These are phyloP conservation scores for Ceratocystis papillata DNA, from an alignment of 2,329 filamentous ascomycete genomes.

Conservation along the genomic window DNA sequence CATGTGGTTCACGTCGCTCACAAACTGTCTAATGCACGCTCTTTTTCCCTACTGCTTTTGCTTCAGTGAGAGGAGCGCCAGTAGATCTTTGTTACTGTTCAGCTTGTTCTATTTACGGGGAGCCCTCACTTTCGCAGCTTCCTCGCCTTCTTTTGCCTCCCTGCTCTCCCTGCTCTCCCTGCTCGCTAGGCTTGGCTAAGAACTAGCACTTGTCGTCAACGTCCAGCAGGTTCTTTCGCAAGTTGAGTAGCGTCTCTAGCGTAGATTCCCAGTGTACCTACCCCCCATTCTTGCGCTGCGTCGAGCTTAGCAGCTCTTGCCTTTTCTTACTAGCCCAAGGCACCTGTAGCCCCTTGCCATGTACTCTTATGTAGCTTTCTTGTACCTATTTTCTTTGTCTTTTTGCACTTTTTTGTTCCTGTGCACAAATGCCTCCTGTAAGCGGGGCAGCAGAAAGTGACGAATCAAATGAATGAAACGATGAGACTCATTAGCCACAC, in stretches of 20 bases:
- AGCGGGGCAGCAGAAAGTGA: conserved; percentile 11
- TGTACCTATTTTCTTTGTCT: neutral
- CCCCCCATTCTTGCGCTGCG: too few species aligned
- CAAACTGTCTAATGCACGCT: neutral
- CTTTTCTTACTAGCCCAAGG: neutral
- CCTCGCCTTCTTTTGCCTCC: neutral
- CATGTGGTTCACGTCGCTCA: neutral
- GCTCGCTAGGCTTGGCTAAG: neutral
- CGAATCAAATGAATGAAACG: conserved; percentile 14
- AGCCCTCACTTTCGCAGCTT: neutral
- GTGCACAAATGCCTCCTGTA: neutral
- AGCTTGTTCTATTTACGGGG: neutral
- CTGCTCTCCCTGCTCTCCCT: neutral
- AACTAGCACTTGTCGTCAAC: neutral
- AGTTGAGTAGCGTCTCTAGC: too few species aligned
- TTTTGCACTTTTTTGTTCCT: neutral
- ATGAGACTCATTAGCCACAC: conserved; percentile 15
- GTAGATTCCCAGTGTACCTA: too few species aligned
- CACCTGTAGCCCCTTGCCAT: neutral
- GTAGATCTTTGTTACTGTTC: conserved; percentile 1
- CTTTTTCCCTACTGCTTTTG: neutral
- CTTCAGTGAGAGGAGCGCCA: neutral
- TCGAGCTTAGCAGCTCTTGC: neutral
- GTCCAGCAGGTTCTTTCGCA: neutral
- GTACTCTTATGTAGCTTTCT: conserved; percentile 1